phyloP scores from a whole-genome alignment of 768 basidiomycete genomes.

The Polyporus arcularius region DNA sequence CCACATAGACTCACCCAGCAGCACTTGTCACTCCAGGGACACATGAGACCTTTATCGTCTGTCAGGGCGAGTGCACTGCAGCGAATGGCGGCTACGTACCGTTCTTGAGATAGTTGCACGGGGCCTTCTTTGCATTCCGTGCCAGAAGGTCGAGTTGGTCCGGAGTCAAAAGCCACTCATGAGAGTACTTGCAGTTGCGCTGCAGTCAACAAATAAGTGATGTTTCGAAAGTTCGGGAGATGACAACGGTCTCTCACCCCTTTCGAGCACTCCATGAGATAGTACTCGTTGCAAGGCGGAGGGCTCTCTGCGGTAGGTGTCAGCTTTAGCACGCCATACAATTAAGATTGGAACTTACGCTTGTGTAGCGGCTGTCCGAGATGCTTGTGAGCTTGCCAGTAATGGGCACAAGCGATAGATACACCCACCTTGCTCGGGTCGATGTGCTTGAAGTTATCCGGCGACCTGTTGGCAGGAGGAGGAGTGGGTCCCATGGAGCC shows the following conservation, averaged over 20 bases:
- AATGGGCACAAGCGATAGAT: neutral
- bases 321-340: neutral
- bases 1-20: conserved; percentile 52
- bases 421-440: conserved; percentile 61
- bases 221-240: neutral
- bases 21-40: conserved; percentile 74
- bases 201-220: conserved; percentile 9
- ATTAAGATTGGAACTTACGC: conserved; percentile 46
- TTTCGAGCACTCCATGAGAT: conserved; percentile 82
- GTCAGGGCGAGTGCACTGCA: neutral
- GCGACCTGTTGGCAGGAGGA: conserved; percentile 21
- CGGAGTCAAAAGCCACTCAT: conserved; percentile 71
- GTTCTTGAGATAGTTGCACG: conserved; percentile 83
- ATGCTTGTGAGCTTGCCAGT: neutral
- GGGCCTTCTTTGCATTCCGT: conserved; percentile 80
- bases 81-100: conserved; percentile 38
- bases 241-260: conserved; percentile 39
- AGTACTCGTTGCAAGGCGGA: conserved; percentile 84
- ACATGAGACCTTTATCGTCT: conserved; percentile 56
- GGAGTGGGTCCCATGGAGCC: conserved; percentile 37
- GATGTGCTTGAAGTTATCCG: conserved; percentile 37
- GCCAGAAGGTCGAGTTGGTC: conserved; percentile 74
- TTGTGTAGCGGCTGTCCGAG: conserved; percentile 67
- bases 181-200: conserved; percentile 76
- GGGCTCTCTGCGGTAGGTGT: conserved; percentile 58